These are phyloP conservation scores for Fraxinus latifolia DNA, from an alignment of 305 asterid genomes.

Conservation along the genomic window DNA sequence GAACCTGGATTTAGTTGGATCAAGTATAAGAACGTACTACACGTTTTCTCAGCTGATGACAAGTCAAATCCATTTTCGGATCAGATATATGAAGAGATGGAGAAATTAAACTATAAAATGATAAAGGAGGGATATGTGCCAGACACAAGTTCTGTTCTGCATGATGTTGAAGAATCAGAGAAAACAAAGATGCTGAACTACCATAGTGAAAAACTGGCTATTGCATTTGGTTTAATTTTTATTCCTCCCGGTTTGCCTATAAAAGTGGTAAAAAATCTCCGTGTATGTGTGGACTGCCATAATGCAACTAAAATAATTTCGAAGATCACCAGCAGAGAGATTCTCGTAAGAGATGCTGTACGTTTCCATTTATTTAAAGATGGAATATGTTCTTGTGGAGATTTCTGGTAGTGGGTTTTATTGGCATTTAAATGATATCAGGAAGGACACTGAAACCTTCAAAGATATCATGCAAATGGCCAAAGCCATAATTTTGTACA, in stretches of 20 bases:
- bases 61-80: constrained; percentile 64
- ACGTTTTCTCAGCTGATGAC: constrained; percentile 83
- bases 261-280: constrained; percentile 85
- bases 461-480: neutral
- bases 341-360: constrained; percentile 85
- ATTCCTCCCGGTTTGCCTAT: constrained; percentile 56
- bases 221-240: constrained; percentile 85
- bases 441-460: constrained; percentile 2
- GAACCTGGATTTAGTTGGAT: constrained; percentile 98
- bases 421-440: neutral
- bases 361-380: constrained; percentile 80
- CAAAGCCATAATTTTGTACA: neutral
- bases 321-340: constrained; percentile 70
- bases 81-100: constrained; percentile 61
- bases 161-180: constrained; percentile 68
- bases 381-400: constrained; percentile 94
- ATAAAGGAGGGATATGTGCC: constrained; percentile 69
- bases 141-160: constrained; percentile 63
- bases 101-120: constrained; percentile 56
- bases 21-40: constrained; percentile 77
- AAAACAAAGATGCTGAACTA: constrained; percentile 66
- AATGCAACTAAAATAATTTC: constrained; percentile 84
- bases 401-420: constrained; percentile 61
- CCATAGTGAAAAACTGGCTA: constrained; percentile 90
- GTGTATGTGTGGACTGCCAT: constrained; percentile 88